Percentiles rank a stretch among this genome's conserved stretches.
phyloP scores from a whole-genome alignment of 192 early-diverging fungal species.

The Chytriomyces sp. region DNA sequence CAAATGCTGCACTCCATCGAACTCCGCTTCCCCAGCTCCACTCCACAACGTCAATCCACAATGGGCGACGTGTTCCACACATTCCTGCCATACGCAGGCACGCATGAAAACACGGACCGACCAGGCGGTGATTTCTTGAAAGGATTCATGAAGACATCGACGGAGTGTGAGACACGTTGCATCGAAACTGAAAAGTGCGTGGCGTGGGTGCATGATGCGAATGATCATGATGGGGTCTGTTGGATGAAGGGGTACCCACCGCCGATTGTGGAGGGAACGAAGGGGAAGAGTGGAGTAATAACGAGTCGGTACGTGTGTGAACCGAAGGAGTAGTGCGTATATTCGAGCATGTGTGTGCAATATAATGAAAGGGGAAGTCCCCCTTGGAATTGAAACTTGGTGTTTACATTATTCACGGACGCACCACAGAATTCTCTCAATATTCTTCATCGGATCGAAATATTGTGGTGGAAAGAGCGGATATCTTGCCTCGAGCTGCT shows the following conservation, averaged over 20 bases:
- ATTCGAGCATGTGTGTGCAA: not conserved
- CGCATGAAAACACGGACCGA: conserved; percentile 5
- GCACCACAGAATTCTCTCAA: no score
- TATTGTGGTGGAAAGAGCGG: not conserved
- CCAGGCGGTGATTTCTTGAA: conserved; percentile 14
- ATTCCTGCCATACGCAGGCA: not conserved
- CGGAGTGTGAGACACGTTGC: not conserved
- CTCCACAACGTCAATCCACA: not conserved
- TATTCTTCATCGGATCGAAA: no score
- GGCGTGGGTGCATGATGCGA: conserved; percentile 3
- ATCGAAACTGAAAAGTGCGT: not conserved
- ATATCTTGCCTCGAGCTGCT: not conserved
- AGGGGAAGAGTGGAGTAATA: conserved; percentile 3
- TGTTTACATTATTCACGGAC: not conserved
- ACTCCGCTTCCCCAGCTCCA: not conserved
- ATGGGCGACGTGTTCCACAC: not conserved
- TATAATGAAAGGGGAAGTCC: no score
- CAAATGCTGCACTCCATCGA: conserved; percentile 43
- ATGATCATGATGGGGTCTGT: not conserved
- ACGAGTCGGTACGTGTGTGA: not conserved
- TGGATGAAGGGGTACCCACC: conserved; percentile 2
- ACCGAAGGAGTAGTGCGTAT: not conserved
- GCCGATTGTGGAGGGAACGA: not conserved
- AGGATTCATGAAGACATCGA: not conserved
- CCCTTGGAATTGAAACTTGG: no score